phyloP scores from a whole-genome alignment of 2,329 filamentous ascomycete genomes.

The Colletotrichum eremochloae region DNA sequence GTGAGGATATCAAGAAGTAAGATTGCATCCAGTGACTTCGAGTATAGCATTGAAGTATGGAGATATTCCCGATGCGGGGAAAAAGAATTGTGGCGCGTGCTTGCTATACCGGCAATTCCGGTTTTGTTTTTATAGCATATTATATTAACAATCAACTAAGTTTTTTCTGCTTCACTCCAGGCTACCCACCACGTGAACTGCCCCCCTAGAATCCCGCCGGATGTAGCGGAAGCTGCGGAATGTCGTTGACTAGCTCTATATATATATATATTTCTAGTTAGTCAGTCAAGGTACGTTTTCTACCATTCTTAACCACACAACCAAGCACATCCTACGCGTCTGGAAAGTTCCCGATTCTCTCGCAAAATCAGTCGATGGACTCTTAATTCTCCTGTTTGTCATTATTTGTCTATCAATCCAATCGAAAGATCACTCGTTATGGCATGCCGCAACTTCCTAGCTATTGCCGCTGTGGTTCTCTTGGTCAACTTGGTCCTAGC shows the following conservation, averaged over 20 bases:
- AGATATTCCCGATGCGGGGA: no score
- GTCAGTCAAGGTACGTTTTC: no score
- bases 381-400: neutral
- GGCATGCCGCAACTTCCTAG: neutral
- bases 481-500: neutral
- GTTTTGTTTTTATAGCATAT: neutral
- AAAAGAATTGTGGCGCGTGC: neutral
- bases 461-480: neutral
- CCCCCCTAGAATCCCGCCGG: no score
- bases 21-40: no score
- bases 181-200: neutral
- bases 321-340: neutral
- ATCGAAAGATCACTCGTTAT: neutral
- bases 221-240: no score
- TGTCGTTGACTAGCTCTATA: no score
- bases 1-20: no score
- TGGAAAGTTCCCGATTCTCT: neutral
- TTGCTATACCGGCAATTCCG: neutral
- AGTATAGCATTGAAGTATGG: no score
- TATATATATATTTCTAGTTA: no score
- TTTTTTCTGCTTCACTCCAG: neutral
- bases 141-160: neutral
- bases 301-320: no score
- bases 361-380: neutral
- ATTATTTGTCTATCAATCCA: neutral